Percentiles rank a stretch among this genome's conserved stretches.
These are phyloP conservation scores for Cydonia oblonga DNA, from an alignment of 331 rosid species.

Conservation along the genomic window DNA sequence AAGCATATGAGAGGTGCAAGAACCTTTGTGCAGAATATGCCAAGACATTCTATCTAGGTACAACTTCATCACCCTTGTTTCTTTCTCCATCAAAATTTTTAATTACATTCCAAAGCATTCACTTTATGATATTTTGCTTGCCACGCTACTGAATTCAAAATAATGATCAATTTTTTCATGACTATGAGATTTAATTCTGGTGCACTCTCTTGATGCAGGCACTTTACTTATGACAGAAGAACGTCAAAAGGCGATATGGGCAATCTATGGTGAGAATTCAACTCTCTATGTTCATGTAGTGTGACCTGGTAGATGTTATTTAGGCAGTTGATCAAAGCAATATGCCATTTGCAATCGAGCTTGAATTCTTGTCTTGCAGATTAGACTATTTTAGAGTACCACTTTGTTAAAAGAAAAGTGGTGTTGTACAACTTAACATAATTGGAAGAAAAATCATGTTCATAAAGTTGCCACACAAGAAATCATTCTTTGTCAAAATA, in stretches of 20 bases:
- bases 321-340: too few relatives aligned
- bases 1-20: slow-evolving; percentile 67
- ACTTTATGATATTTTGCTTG: not conserved
- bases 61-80: not conserved
- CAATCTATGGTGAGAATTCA: slow-evolving; percentile 56
- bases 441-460: not conserved
- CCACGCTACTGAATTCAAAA: not conserved
- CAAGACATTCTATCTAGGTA: slow-evolving; percentile 78
- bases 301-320: too few relatives aligned
- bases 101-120: not conserved
- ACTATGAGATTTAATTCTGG: not conserved
- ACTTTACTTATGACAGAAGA: slow-evolving; percentile 80
- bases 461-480: not conserved
- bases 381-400: too few relatives aligned
- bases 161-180: not conserved
- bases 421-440: too few relatives aligned
- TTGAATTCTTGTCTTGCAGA: too few relatives aligned
- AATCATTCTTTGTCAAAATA: not conserved
- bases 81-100: not conserved
- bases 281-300: too few relatives aligned
- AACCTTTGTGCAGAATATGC: slow-evolving; percentile 76
- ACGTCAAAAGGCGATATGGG: slow-evolving; percentile 80
- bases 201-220: slow-evolving; percentile 32
- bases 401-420: too few relatives aligned
- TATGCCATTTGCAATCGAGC: too few relatives aligned